Evolutionary conservation across 1,284 basidiomycete genomes (phyloP).

Genomic region (Leccinum solheimii): DNA sequence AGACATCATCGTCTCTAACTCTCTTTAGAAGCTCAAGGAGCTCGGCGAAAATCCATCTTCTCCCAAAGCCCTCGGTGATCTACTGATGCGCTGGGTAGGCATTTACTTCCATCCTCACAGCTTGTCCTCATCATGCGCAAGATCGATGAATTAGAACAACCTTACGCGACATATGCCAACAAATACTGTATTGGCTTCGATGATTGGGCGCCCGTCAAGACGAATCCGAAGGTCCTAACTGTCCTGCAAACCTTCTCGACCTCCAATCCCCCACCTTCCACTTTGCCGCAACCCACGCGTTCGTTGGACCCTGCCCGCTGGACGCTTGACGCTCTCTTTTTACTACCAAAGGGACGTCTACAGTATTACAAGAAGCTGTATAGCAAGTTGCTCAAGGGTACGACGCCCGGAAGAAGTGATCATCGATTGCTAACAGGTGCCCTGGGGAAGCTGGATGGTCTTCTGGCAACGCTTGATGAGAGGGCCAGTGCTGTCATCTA

Average conservation of each 20-base stretch:
- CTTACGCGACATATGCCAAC: conserved; percentile 82
- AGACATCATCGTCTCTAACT: conserved; percentile 15
- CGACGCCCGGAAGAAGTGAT: conserved; percentile 85
- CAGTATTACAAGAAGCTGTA: conserved; percentile 96
- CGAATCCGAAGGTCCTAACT: conserved; percentile 69
- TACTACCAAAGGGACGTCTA: conserved; percentile 81
- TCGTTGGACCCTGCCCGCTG: conserved; percentile 53
- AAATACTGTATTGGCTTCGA: conserved; percentile 83
- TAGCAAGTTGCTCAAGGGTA: conserved; percentile 82
- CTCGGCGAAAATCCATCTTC: conserved; percentile 92
- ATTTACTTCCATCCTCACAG: conserved; percentile 4
- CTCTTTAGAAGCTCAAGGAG: conserved; percentile 82
- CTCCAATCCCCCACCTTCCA: conserved; percentile 58
- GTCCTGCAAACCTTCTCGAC: conserved; percentile 75
- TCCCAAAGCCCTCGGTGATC: conserved; percentile 93
- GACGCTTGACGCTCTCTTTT: conserved; percentile 88
- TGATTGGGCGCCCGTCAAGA: conserved; percentile 73
- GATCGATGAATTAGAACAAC: conserved; percentile 87
- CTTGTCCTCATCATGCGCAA: conserved; percentile 36
- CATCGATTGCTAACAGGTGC: conserved; percentile 81
- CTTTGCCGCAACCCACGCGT: conserved; percentile 39
- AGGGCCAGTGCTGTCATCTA: conserved; percentile 52
- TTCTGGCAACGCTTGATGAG: conserved; percentile 69
- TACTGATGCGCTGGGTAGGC: conserved; percentile 94
- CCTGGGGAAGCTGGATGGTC: conserved; percentile 75